Percentiles rank a stretch among this genome's conserved stretches.
phyloP scores from a whole-genome alignment of 495 filamentous ascomycete species.

The Aspergillus cavernicola region DNA sequence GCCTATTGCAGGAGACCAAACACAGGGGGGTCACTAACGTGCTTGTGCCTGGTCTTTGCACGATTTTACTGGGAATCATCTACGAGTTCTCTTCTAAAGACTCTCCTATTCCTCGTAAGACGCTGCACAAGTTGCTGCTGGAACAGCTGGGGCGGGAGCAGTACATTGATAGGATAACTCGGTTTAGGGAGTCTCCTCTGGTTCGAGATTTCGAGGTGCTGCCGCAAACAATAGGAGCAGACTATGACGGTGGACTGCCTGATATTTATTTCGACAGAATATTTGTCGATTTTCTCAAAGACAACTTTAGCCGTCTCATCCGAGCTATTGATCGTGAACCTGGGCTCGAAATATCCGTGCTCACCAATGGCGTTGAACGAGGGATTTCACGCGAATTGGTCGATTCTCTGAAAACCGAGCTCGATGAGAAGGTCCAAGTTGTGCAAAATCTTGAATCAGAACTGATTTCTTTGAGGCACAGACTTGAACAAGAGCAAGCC shows the following conservation, averaged over 20 bases:
- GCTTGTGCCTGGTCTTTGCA: conserved; percentile 79
- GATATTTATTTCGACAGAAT: conserved; percentile 81
- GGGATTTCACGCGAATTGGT: conserved; percentile 80
- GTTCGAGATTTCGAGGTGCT: conserved; percentile 91
- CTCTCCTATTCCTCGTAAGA: conserved; percentile 81
- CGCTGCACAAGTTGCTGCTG: conserved; percentile 74
- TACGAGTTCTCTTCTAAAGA: conserved; percentile 99
- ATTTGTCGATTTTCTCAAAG: conserved; percentile 93
- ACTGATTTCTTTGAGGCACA: conserved; percentile 61
- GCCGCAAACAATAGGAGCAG: conserved; percentile 58
- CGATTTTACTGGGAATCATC: conserved; percentile 77
- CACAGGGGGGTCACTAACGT: conserved; percentile 53
- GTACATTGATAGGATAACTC: conserved; percentile 81
- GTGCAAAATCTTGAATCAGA: conserved; percentile 67
- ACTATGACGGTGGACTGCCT: conserved; percentile 60
- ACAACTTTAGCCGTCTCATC: conserved; percentile 83
- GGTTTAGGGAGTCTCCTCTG: conserved; percentile 73
- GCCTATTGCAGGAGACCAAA: conserved; percentile 70
- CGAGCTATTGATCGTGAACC: conserved; percentile 91
- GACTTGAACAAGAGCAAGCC: conserved; percentile 71
- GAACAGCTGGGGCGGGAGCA: conserved; percentile 79
- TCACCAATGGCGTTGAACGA: conserved; percentile 74
- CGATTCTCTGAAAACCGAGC: conserved; percentile 73
- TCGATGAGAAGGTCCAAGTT: conserved; percentile 66
- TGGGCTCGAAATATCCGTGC: conserved; percentile 72